A percentile compares a stretch with the other conserved stretches of the same genome.
Evolutionary conservation across 768 basidiomycete genomes (phyloP).

Genomic region (Atractiella rhizophila): DNA sequence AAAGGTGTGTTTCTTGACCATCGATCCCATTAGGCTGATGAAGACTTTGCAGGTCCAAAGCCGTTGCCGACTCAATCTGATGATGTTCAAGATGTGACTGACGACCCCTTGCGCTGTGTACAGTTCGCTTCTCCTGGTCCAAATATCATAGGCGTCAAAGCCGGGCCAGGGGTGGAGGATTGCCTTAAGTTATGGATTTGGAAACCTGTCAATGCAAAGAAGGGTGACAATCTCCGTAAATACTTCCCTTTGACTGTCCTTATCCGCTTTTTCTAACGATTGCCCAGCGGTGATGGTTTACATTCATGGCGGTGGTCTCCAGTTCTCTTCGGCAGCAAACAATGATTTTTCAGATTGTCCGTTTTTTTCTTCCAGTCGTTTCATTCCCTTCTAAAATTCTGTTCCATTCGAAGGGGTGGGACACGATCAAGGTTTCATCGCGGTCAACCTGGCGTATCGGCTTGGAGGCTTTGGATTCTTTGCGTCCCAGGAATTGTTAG

Average conservation of each 20-base stretch:
- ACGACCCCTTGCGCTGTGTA: conserved; percentile 3
- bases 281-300: background rate
- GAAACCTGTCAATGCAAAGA: background rate
- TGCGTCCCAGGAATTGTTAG: background rate
- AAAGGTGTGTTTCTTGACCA: no score
- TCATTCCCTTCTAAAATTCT: background rate
- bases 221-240: conserved; percentile 1
- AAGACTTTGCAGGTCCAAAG: no score
- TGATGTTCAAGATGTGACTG: conserved; percentile 1
- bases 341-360: conserved; percentile 3
- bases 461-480: conserved; percentile 3
- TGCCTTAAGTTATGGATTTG: conserved; percentile 4
- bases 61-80: background rate
- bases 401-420: background rate
- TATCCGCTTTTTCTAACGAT: background rate
- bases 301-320: conserved; percentile 2
- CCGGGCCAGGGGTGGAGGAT: conserved; percentile 2
- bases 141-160: conserved; percentile 1
- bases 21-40: no score
- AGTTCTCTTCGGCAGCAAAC: conserved; percentile 1
- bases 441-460: conserved; percentile 2
- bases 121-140: background rate
- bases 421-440: conserved; percentile 3
- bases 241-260: background rate
- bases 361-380: background rate